Conservation (phyloP, 805 yeast species). For the Yueomyces sinensis region DNA sequence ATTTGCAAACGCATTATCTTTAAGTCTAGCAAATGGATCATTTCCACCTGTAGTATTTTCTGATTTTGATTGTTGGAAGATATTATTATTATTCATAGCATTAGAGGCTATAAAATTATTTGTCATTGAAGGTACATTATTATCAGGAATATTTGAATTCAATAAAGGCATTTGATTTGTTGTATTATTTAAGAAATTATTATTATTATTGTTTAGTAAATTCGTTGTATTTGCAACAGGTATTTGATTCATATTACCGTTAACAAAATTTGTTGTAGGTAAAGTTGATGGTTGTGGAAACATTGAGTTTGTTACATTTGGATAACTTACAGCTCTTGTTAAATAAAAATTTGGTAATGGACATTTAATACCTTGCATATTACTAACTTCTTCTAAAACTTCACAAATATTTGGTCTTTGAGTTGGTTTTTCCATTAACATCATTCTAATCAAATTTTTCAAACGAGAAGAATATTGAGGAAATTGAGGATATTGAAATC, state of each 20-base stretch:
- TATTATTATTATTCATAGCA: background rate
- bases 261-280: background rate
- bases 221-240: background rate
- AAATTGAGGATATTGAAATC: conserved; percentile 36
- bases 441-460: conserved; percentile 48
- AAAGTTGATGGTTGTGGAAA: background rate
- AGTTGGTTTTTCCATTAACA: conserved; percentile 53
- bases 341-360: conserved; percentile 29
- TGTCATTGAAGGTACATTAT: background rate
- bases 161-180: background rate
- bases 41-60: background rate
- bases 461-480: conserved; percentile 51
- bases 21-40: background rate
- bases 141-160: background rate
- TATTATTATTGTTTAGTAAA: background rate
- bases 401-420: conserved; percentile 66
- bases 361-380: conserved; percentile 39
- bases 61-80: background rate
- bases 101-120: background rate
- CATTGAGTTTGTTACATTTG: background rate
- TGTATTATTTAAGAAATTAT: background rate
- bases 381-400: conserved; percentile 52
- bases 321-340: conserved; percentile 6
- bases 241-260: background rate
- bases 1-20: background rate